phyloP scores from a whole-genome alignment of 1,284 basidiomycete genomes.

The Stygiomarasmius scandens region DNA sequence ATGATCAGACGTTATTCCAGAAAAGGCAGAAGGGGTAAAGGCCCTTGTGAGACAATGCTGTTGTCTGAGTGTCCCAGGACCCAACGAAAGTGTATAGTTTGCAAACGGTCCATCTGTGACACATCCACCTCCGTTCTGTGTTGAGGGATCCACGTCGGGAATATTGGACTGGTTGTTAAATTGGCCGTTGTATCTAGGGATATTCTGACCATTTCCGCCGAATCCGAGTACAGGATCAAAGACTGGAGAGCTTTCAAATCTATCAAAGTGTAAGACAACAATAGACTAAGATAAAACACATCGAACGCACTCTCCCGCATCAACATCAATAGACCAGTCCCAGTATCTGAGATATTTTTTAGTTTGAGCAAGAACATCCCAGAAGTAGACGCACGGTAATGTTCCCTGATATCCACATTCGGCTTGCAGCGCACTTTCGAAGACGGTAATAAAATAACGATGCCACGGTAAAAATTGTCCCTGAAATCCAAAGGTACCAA shows the following conservation, averaged over 20 bases:
- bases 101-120: slow-evolving; percentile 38
- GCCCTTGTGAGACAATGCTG: slow-evolving; percentile 36
- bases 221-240: slow-evolving; percentile 36
- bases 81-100: slow-evolving; percentile 30
- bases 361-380: not conserved
- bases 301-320: slow-evolving; percentile 13
- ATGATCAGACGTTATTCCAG: slow-evolving; percentile 21
- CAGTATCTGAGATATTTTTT: slow-evolving; percentile 35
- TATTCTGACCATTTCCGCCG: slow-evolving; percentile 31
- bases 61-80: slow-evolving; percentile 33
- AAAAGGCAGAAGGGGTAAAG: slow-evolving; percentile 24
- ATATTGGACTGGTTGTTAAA: slow-evolving; percentile 22
- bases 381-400: slow-evolving; percentile 32
- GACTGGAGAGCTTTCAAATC: slow-evolving; percentile 31
- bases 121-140: slow-evolving; percentile 27
- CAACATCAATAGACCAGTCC: slow-evolving; percentile 41
- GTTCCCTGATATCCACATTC: slow-evolving; percentile 40
- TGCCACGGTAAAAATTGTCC: slow-evolving; percentile 46
- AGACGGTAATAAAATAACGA: slow-evolving; percentile 33
- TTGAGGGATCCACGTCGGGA: slow-evolving; percentile 11
- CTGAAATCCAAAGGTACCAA: too few species aligned
- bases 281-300: not conserved
- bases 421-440: slow-evolving; percentile 33
- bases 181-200: slow-evolving; percentile 18
- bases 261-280: slow-evolving; percentile 15